phyloP scores from a whole-genome alignment of 139 green algal genomes.

The Micractinium conductrix region DNA sequence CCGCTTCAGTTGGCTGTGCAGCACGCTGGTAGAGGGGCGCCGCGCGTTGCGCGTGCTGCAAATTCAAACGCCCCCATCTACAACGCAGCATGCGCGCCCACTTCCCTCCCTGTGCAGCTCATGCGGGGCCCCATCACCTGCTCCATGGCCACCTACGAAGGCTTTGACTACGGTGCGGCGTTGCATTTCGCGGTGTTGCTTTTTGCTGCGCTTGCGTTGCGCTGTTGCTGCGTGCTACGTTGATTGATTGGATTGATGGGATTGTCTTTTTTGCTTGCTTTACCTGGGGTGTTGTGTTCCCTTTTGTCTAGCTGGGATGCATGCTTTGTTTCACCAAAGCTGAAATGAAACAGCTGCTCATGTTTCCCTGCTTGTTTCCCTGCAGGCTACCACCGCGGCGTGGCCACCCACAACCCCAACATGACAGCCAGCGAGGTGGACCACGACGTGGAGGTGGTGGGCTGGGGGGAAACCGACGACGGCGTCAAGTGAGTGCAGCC shows the following conservation, averaged over 20 bases:
- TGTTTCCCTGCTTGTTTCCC: background rate
- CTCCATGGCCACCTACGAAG: constrained; percentile 57
- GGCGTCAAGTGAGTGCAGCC: constrained; percentile 20
- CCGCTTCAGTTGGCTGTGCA: too few species aligned
- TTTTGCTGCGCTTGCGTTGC: background rate
- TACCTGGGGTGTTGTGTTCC: too few species aligned
- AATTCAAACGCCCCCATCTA: too few species aligned
- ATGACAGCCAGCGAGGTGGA: constrained; percentile 54
- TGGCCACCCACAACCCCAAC: constrained; percentile 37
- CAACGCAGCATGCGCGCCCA: too few species aligned
- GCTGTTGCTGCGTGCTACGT: background rate
- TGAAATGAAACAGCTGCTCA: too few species aligned
- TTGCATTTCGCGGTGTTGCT: background rate
- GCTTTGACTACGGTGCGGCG: constrained; percentile 52
- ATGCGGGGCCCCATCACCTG: constrained; percentile 57
- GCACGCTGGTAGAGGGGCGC: too few species aligned
- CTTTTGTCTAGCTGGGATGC: too few species aligned
- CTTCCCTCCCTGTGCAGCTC: too few species aligned
- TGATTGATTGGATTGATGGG: too few species aligned
- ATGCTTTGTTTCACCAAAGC: too few species aligned
- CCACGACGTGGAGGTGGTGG: constrained; percentile 66
- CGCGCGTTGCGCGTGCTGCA: too few species aligned
- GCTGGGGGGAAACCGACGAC: constrained; percentile 53
- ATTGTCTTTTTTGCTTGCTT: too few species aligned
- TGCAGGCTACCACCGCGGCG: constrained; percentile 53